These are phyloP conservation scores for Leccinum arenicola DNA, from an alignment of 768 basidiomycete species.

Conservation along the genomic window DNA sequence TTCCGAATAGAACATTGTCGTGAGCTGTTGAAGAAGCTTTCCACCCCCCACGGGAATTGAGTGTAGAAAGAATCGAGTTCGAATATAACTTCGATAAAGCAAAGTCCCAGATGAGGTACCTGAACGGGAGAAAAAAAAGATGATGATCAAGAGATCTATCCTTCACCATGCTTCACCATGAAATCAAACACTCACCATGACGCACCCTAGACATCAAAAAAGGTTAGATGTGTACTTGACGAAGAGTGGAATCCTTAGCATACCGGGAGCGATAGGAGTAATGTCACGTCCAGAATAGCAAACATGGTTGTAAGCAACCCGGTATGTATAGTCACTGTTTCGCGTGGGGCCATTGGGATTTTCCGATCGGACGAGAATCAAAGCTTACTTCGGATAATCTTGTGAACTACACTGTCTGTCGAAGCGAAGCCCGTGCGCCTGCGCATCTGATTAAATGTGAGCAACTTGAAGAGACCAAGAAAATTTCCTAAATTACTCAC, in stretches of 20 bases:
- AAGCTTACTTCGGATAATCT: slow-evolving; percentile 39
- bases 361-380: not conserved
- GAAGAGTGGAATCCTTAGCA: not conserved
- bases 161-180: not conserved
- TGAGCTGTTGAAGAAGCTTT: not conserved
- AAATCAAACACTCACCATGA: slow-evolving; percentile 19
- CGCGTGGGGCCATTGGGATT: not conserved
- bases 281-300: slow-evolving; percentile 18
- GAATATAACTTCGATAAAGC: slow-evolving; percentile 27
- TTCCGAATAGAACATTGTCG: slow-evolving; percentile 12
- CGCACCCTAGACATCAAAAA: slow-evolving; percentile 6
- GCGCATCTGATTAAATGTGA: slow-evolving; percentile 26
- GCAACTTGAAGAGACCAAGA: not conserved
- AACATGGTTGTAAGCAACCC: slow-evolving; percentile 19
- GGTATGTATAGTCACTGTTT: slow-evolving; percentile 30
- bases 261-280: slow-evolving; percentile 10
- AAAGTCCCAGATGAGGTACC: slow-evolving; percentile 24
- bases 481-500: not conserved
- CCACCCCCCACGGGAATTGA: slow-evolving; percentile 26
- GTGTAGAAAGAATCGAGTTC: slow-evolving; percentile 20
- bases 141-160: not conserved
- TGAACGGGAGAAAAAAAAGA: not conserved
- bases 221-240: not conserved
- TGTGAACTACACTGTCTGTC: slow-evolving; percentile 38
- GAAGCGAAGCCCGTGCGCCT: slow-evolving; percentile 41